A percentile compares a stretch with the other conserved stretches of the same genome.
phyloP scores from a whole-genome alignment of 768 basidiomycete species.

The Mycena latifolia region DNA sequence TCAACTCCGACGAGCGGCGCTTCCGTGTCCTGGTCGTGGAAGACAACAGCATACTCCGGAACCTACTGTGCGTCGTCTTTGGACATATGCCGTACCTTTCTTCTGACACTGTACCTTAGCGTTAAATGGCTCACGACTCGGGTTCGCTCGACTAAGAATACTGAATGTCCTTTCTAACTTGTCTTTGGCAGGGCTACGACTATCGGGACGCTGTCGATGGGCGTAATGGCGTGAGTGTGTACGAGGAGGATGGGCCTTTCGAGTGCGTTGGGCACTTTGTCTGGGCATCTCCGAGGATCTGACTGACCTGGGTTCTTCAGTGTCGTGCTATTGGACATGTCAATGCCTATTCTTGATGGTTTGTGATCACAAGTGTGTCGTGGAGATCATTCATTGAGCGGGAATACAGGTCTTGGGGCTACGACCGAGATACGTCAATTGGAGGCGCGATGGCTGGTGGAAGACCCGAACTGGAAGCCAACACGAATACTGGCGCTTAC shows the following conservation, averaged over 20 bases:
- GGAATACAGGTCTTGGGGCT: constrained; percentile 78
- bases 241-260: constrained; percentile 80
- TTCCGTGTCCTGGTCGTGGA: constrained; percentile 88
- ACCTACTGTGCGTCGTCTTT: constrained; percentile 80
- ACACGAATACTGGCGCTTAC: constrained; percentile 88
- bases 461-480: constrained; percentile 34
- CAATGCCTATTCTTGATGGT: constrained; percentile 96
- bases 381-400: background rate
- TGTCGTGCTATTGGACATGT: constrained; percentile 88
- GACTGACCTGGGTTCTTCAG: constrained; percentile 53
- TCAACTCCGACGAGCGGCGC: constrained; percentile 56
- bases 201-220: constrained; percentile 88
- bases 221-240: constrained; percentile 84
- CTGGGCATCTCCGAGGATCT: too few relatives aligned
- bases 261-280: constrained; percentile 70
- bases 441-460: constrained; percentile 59
- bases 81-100: constrained; percentile 18
- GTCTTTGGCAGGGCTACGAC: constrained; percentile 68
- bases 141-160: constrained; percentile 43
- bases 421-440: constrained; percentile 85
- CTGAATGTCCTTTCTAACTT: constrained; percentile 35
- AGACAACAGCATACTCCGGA: constrained; percentile 89
- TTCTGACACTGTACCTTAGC: constrained; percentile 39
- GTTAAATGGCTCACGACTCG: constrained; percentile 79
- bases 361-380: constrained; percentile 32